These are phyloP conservation scores for Tetragonia tetragonoides DNA, from an alignment of 148 eudicot genomes.

Conservation along the genomic window DNA sequence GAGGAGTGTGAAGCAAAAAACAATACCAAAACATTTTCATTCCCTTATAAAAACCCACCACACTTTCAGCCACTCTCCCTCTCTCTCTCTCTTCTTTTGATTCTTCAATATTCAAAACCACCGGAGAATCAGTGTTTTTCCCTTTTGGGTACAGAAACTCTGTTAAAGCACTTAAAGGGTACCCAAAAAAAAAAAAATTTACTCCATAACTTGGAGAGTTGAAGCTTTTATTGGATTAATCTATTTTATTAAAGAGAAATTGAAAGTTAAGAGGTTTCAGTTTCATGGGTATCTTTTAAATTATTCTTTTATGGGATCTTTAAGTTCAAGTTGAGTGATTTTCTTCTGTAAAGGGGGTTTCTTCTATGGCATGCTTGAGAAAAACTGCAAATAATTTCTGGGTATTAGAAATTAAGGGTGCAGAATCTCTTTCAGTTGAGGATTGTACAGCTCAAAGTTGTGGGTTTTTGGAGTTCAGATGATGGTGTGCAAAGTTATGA, in stretches of 20 bases:
- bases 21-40: neutral
- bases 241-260: neutral
- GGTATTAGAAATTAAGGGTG: neutral
- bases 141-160: neutral
- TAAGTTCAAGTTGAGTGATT: constrained; percentile 13
- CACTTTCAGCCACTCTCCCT: neutral
- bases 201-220: neutral
- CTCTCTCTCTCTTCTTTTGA: neutral
- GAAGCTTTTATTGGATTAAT: constrained; percentile 12
- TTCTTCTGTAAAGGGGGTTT: neutral
- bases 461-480: constrained; percentile 9
- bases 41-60: neutral
- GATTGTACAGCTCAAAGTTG: constrained; percentile 13
- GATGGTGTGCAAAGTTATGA: constrained; percentile 17
- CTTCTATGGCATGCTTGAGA: constrained; percentile 19
- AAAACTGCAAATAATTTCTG: constrained; percentile 4
- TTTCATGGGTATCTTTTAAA: constrained; percentile 13
- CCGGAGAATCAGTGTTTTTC: neutral
- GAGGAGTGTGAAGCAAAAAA: neutral
- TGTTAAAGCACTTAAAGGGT: neutral
- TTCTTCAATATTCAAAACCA: constrained; percentile 8
- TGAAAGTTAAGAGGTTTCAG: neutral
- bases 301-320: constrained; percentile 18
- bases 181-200: neutral
- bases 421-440: neutral